Evolutionary conservation across 1,139 yeast species (phyloP).

Genomic region (Geotrichum carabidarum): DNA sequence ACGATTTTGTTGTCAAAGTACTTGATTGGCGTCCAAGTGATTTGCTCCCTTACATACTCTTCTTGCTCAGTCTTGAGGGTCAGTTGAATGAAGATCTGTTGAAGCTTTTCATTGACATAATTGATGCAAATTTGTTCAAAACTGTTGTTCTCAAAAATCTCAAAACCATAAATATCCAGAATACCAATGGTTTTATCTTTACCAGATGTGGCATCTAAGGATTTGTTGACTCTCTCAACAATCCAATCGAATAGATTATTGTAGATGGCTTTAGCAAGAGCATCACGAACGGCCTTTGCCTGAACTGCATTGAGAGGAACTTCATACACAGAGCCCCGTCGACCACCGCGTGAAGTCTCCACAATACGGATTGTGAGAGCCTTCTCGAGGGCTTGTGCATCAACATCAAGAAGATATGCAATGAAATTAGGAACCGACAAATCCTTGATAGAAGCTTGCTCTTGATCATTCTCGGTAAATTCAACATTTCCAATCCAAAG

Average conservation of each 20-base stretch:
- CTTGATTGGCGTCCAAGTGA: constrained; percentile 96
- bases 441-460: constrained; percentile 78
- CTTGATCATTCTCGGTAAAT: constrained; percentile 74
- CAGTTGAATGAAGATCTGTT: constrained; percentile 92
- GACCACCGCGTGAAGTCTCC: constrained; percentile 76
- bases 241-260: constrained; percentile 95
- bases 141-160: constrained; percentile 92
- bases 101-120: constrained; percentile 93
- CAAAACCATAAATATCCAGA: constrained; percentile 96
- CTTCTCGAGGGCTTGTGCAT: constrained; percentile 58
- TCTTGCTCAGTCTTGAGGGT: constrained; percentile 97
- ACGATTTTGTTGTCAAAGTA: constrained; percentile 95
- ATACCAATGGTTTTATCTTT: constrained; percentile 81
- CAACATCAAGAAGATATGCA: constrained; percentile 83
- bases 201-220: constrained; percentile 50
- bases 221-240: constrained; percentile 84
- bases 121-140: constrained; percentile 96
- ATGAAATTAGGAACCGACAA: constrained; percentile 87
- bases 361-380: constrained; percentile 75
- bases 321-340: constrained; percentile 89
- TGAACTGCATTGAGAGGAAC: constrained; percentile 89
- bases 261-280: constrained; percentile 90
- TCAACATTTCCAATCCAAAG: constrained; percentile 93
- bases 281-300: constrained; percentile 92
- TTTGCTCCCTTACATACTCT: constrained; percentile 90